Evolutionary conservation across 2,329 filamentous ascomycete genomes (phyloP).

Genomic region (Pyrenophora graminea): DNA sequence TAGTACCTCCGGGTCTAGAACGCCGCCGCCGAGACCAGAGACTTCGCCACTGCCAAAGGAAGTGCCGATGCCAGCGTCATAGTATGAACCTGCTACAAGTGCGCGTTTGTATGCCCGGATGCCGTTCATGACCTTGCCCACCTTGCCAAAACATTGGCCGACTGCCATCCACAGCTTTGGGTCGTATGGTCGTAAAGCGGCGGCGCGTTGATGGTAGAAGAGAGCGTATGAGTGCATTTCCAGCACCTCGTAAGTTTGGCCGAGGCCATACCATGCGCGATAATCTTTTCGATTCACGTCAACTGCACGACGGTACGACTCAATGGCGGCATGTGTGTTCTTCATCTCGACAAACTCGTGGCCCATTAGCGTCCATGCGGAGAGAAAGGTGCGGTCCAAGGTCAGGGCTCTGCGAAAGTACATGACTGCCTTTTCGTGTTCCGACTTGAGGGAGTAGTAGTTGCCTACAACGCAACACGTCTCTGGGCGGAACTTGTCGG

Average conservation of each 20-base stretch:
- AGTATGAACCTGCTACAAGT: slow-evolving; percentile 83
- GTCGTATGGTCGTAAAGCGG: slow-evolving; percentile 90
- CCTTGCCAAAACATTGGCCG: slow-evolving; percentile 86
- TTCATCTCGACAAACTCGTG: slow-evolving; percentile 99
- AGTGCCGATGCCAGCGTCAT: slow-evolving; percentile 65
- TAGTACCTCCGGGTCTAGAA: slow-evolving; percentile 88
- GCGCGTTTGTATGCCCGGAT: slow-evolving; percentile 96
- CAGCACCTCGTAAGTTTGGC: slow-evolving; percentile 94
- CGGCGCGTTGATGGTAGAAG: slow-evolving; percentile 97
- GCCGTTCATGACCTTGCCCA: slow-evolving; percentile 82
- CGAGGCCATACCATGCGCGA: slow-evolving; percentile 95
- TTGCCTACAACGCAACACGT: slow-evolving; percentile 97
- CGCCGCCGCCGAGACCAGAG: slow-evolving; percentile 50
- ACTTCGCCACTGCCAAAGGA: slow-evolving; percentile 54
- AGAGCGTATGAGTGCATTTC: slow-evolving; percentile 98
- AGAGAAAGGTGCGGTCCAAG: slow-evolving; percentile 85
- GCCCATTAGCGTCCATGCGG: slow-evolving; percentile 98
- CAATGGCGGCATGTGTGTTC: slow-evolving; percentile 96
- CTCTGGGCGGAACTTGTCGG: slow-evolving; percentile 95
- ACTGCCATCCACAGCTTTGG: slow-evolving; percentile 99
- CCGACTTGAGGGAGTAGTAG: slow-evolving; percentile 91
- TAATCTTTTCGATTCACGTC: slow-evolving; percentile 97
- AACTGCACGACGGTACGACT: slow-evolving; percentile 92
- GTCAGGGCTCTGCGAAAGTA: slow-evolving; percentile 94
- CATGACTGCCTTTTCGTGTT: slow-evolving; percentile 97